phyloP scores from a whole-genome alignment of 1,284 basidiomycete genomes.

The Bondarzewia mesenterica region DNA sequence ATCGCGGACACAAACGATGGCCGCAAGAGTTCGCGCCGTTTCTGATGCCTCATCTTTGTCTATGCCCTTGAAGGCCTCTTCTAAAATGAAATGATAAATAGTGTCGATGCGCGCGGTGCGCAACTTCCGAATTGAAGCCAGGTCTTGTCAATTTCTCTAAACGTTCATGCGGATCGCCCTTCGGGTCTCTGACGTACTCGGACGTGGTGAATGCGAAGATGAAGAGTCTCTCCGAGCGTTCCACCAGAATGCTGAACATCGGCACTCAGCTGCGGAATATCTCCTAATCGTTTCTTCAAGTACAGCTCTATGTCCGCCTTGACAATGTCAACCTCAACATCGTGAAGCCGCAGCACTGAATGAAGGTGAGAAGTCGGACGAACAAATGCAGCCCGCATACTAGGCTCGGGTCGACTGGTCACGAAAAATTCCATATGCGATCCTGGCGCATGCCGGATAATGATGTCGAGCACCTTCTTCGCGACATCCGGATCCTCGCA shows the following conservation, averaged over 20 bases:
- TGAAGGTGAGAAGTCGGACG: background rate
- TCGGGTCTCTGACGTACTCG: background rate
- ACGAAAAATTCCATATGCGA: background rate
- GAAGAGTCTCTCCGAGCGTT: background rate
- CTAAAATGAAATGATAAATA: background rate
- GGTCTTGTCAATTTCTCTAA: background rate
- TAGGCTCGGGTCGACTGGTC: background rate
- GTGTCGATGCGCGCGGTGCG: background rate
- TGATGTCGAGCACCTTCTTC: background rate
- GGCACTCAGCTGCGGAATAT: background rate
- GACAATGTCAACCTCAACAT: background rate
- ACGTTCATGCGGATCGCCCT: background rate
- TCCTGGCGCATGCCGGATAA: background rate
- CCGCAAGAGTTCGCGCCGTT: background rate
- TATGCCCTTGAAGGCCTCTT: background rate
- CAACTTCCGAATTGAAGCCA: background rate
- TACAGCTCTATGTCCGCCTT: background rate
- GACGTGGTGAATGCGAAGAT: slow-evolving; percentile 1
- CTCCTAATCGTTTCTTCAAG: background rate
- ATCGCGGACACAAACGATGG: background rate
- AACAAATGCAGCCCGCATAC: background rate
- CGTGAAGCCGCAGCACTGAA: background rate
- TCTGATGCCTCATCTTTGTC: background rate
- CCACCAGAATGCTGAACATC: background rate
- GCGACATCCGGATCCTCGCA: background rate